A percentile compares a stretch with the other conserved stretches of the same genome.
phyloP scores from a whole-genome alignment of 2,329 filamentous ascomycete species.

The Lachnellula subtilissima region DNA sequence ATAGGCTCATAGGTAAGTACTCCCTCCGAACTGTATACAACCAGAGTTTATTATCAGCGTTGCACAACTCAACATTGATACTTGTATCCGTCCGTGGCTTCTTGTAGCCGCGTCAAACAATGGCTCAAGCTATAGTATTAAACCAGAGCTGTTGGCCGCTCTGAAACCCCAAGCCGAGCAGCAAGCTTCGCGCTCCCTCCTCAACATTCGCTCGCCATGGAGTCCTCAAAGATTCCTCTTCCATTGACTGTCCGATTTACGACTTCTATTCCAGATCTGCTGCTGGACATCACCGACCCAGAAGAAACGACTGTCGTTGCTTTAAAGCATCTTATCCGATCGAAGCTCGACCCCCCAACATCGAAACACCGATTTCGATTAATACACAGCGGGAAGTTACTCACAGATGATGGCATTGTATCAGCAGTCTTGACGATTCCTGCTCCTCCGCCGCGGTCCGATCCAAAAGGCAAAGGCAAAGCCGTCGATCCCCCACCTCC shows the following conservation, averaged over 20 bases:
- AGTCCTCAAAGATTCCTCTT: conserved; percentile 40
- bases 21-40: neutral
- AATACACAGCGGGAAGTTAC: conserved; percentile 83
- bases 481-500: conserved; percentile 43
- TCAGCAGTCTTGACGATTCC: conserved; percentile 62
- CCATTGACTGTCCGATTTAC: conserved; percentile 89
- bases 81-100: neutral
- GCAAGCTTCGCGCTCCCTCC: neutral
- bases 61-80: neutral
- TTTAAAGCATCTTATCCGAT: conserved; percentile 77
- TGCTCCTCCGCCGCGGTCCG: conserved; percentile 41
- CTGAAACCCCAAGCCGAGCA: neutral
- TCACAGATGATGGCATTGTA: conserved; percentile 68
- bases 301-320: conserved; percentile 66
- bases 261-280: conserved; percentile 74
- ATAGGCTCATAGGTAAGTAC: no score
- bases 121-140: neutral
- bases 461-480: conserved; percentile 62
- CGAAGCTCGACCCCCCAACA: conserved; percentile 57
- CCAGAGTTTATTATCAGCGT: neutral
- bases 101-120: neutral
- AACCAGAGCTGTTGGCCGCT: conserved; percentile 2
- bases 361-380: conserved; percentile 73
- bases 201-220: neutral
- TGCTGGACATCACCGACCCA: conserved; percentile 68